Conservation (phyloP, 306 rosid species). For the cucumber (Cucumis sativus) region Cucumber_9930_V3 NC_026660.2:24629501-24630000, state of each 20-base stretch:
- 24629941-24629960: not conserved
- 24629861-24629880: not conserved
- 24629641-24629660: not conserved
- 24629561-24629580: not conserved
- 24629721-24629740: not conserved
- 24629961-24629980: constrained; percentile 72
- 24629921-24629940: not conserved
- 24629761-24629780: not conserved
- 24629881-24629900: not conserved
- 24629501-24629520: constrained; percentile 38
- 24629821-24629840: not conserved
- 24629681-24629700: not conserved
- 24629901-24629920: not conserved
- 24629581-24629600: not conserved
- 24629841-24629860: not conserved
- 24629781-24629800: not conserved
- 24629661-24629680: not conserved
- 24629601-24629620: not conserved
- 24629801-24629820: not conserved
- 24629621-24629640: not conserved
- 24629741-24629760: not conserved
- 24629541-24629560: not conserved
- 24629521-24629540: not conserved
- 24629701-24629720: not conserved
- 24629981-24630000: constrained; percentile 75